Evolutionary conservation across 1,284 basidiomycete species (phyloP).

Genomic region (Golubevia pallescens): DNA sequence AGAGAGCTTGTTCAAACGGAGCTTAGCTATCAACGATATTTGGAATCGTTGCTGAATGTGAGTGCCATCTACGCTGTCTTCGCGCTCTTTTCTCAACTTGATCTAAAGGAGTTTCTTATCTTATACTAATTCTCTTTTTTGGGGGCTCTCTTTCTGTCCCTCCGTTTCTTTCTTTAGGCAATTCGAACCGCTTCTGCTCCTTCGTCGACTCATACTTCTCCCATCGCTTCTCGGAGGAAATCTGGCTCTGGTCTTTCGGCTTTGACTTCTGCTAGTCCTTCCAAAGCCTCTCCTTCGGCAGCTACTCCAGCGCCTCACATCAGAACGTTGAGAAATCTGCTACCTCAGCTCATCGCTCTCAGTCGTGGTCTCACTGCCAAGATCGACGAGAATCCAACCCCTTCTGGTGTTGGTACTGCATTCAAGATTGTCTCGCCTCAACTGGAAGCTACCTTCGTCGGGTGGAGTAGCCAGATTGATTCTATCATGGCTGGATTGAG

Average conservation of each 20-base stretch:
- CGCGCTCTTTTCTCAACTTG: background rate
- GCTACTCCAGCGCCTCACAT: slow-evolving; percentile 30
- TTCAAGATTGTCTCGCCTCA: slow-evolving; percentile 37
- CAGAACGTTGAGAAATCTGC: slow-evolving; percentile 32
- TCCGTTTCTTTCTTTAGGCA: background rate
- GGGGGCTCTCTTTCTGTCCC: background rate
- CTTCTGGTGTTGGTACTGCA: slow-evolving; percentile 48
- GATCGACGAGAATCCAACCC: slow-evolving; percentile 53
- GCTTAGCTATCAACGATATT: slow-evolving; percentile 48
- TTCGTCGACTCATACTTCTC: background rate
- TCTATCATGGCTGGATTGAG: slow-evolving; percentile 33
- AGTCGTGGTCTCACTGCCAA: slow-evolving; percentile 49
- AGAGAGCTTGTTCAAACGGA: slow-evolving; percentile 59
- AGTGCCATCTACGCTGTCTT: background rate
- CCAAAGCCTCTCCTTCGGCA: background rate
- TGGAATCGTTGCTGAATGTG: slow-evolving; percentile 43
- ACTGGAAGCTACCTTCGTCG: slow-evolving; percentile 51
- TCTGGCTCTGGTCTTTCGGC: too few species aligned
- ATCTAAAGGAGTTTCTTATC: too few species aligned
- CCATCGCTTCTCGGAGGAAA: too few species aligned
- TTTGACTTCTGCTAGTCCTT: too few species aligned
- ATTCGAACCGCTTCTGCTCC: slow-evolving; percentile 1
- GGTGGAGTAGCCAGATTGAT: slow-evolving; percentile 33
- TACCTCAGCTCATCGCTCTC: slow-evolving; percentile 54
- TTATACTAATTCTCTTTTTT: background rate